Base-by-base conservation (phyloP, 2,329 filamentous ascomycete species). In the Pyrenophora teres region DNA sequence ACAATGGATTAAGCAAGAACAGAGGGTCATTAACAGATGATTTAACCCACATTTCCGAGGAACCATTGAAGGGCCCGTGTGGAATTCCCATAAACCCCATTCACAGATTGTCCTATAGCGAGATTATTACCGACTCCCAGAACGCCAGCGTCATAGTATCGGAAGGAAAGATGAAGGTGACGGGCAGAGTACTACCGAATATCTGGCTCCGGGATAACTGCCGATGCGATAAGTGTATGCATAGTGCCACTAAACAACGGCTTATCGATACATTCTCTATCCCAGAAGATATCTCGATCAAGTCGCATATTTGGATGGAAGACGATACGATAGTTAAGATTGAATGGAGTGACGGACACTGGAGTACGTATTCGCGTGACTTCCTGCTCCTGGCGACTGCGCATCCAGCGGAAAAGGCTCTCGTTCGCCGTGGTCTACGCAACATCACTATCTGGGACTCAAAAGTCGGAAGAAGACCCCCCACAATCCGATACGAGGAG, bases 241-340 rank as follows among this genome's bases (percentile, higher is more conserved):
- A 91, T 70, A 82, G 83, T 50, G 82, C 86, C 54, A 92, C 89
- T 4, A 84, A 80, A 70, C 89, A 92, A 71, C 78, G 87, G 21
- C 81, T 83, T 43, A 78, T 88, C 48, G 81, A 90, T 63, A 89
- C 85, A 0, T 90, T 90, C 62, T 78, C 81, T 50, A 73, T 75
- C 18, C 64, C 72, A 3, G 30, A 50, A 30, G 57, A 71, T 19
- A 58, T 74, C 5, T 45, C 57, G 3, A 64, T 74, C 38, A 56
- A 58, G 15, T 52, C 51, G 6, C 27, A 57, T 40, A 36, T 60
- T 13, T 32, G 37, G n/a, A 46, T 49, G 4, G 40, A 44, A 0
- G 44, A 59, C 5, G 36, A 33, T 6, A 62, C 54, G 4, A 32
- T 41, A 6, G 45, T 72, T 8, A 39, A 42, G 6, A 56, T 73